Conservation (phyloP, 768 basidiomycete genomes). For the Neoboletus magnificus region DNA sequence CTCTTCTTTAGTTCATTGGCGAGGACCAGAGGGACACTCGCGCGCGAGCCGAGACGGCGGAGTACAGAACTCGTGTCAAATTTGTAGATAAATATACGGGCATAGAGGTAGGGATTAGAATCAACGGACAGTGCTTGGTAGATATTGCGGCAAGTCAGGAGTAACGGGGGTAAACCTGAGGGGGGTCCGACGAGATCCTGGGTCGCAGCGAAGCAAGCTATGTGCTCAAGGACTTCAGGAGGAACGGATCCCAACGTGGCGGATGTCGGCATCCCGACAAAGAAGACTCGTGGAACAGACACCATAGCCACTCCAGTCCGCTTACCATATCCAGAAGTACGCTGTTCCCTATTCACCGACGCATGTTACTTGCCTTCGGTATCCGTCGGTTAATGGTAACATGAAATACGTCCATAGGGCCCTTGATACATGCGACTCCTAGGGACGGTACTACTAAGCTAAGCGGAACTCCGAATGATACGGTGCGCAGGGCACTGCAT, state of each 20-base stretch:
- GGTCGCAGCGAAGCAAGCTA: conserved; percentile 65
- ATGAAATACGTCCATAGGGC: neutral
- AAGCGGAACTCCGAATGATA: neutral
- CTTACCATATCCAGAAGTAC: conserved; percentile 6
- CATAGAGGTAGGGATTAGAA: conserved; percentile 67
- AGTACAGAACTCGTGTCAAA: conserved; percentile 58
- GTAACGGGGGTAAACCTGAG: conserved; percentile 51
- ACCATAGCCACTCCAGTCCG: neutral
- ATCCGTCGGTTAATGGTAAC: neutral
- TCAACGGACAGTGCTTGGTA: conserved; percentile 48
- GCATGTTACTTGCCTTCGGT: neutral
- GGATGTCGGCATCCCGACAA: conserved; percentile 11
- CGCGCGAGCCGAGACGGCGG: conserved; percentile 46
- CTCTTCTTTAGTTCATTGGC: conserved; percentile 65
- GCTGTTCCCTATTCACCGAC: neutral
- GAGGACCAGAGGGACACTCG: conserved; percentile 42
- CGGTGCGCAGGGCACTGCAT: neutral
- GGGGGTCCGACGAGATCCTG: conserved; percentile 57
- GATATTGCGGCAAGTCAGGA: conserved; percentile 47
- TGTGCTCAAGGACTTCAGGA: conserved; percentile 74
- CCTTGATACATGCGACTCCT: conserved; percentile 6
- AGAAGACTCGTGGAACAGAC: neutral
- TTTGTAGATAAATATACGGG: conserved; percentile 61
- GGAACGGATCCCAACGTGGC: conserved; percentile 52
- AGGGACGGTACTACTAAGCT: neutral